Evolutionary conservation across 495 filamentous ascomycete genomes (phyloP), one percentile per base, ranked within the genome.

Genomic region (Physcia stellaris): DNA sequence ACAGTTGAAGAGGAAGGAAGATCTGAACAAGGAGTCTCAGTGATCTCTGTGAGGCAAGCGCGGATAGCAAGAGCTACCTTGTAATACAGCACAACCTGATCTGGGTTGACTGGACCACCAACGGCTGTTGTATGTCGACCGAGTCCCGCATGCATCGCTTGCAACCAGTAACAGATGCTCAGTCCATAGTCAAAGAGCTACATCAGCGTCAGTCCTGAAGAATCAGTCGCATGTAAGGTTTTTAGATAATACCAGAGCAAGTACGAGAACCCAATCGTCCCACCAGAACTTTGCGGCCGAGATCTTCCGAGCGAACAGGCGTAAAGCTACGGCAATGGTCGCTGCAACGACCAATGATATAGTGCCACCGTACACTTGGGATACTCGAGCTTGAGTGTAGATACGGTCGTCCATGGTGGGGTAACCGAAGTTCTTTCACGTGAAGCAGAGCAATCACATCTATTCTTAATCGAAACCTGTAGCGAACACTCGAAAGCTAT

Each of bases 1-100:
- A 54, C 45, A 66, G 57, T 50, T 67, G 57, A 41, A 61, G 61
- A 33, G 59, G 56, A n/a, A 67, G 49, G 53, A 66, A 66, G 43
- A 63, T 57, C 63, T 66, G 32, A 9, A 29, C n/a, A n/a, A n/a
- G n/a, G n/a, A n/a, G n/a, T n/a, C n/a, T n/a, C n/a, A n/a, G n/a
- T n/a, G n/a, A n/a, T n/a, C n/a, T n/a, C n/a, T n/a, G n/a, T n/a
- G n/a, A n/a, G n/a, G n/a, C n/a, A n/a, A n/a, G 17, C 35, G n/a
- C n/a, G n/a, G n/a, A n/a, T n/a, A n/a, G n/a, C n/a, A n/a, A n/a
- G n/a, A n/a, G n/a, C 32, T 54, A 59, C 57, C 53, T 66, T 62
- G 36, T 42, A 55, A 35, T 60, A 64, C 48, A 59, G 54, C 35
- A 46, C 38, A 18, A 60, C 45, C 6, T 55, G 58, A 13, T 53